Evolutionary conservation across 805 yeast species (phyloP).

Genomic region (Torulaspora franciscae): DNA sequence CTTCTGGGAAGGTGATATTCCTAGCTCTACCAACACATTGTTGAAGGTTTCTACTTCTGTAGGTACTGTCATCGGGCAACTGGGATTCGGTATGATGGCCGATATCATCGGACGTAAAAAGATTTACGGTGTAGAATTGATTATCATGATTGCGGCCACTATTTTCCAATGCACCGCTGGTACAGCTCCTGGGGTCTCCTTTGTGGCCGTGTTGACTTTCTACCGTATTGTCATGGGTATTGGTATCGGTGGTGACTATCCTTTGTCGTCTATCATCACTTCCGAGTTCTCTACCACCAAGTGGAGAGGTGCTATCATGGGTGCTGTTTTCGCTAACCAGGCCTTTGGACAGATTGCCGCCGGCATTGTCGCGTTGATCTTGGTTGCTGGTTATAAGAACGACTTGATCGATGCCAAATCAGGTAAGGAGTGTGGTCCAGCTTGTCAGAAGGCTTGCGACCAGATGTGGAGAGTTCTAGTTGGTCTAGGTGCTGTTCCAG

Average conservation of each 20-base stretch:
- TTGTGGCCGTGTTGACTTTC: constrained; percentile 67
- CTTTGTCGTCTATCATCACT: constrained; percentile 86
- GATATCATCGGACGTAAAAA: constrained; percentile 82
- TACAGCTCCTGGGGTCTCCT: constrained; percentile 61
- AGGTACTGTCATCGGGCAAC: constrained; percentile 89
- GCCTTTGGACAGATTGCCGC: constrained; percentile 93
- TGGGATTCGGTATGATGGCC: constrained; percentile 77
- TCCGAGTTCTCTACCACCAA: constrained; percentile 90
- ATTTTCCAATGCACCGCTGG: constrained; percentile 74
- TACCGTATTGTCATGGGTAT: constrained; percentile 88
- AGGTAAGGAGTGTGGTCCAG: constrained; percentile 56
- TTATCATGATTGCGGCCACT: constrained; percentile 77
- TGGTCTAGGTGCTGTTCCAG: constrained; percentile 91
- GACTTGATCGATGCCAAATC: constrained; percentile 50
- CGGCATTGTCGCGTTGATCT: constrained; percentile 74
- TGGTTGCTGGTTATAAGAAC: constrained; percentile 72
- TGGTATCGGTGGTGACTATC: constrained; percentile 97
- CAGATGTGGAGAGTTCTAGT: constrained; percentile 91
- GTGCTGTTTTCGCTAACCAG: constrained; percentile 93
- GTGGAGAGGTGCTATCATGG: constrained; percentile 98
- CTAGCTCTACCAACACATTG: constrained; percentile 68
- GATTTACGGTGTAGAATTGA: constrained; percentile 81
- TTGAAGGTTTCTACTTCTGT: constrained; percentile 87
- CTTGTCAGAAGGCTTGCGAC: constrained; percentile 75
- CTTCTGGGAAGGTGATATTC: constrained; percentile 61